Conservation (phyloP, 2,329 filamentous ascomycete genomes). For the Onygenales sp. region DNA sequence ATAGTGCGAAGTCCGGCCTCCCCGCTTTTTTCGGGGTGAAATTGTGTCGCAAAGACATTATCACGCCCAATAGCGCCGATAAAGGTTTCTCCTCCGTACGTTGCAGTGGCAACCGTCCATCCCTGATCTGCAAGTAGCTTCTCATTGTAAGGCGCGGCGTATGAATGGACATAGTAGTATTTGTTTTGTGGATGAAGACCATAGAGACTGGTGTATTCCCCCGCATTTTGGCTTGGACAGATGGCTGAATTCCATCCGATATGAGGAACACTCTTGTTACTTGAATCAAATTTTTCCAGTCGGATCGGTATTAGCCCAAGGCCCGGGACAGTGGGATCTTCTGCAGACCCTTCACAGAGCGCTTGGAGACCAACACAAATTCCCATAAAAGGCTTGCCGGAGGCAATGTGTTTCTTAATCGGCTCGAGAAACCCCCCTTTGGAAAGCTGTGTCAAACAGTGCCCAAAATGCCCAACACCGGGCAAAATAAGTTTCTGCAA, state of each 20-base stretch:
- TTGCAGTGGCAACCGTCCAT: conserved; percentile 85
- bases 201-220: conserved; percentile 54
- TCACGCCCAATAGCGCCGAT: conserved; percentile 79
- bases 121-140: conserved; percentile 70
- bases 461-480: conserved; percentile 94
- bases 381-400: conserved; percentile 95
- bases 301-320: conserved; percentile 63
- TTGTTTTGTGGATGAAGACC: conserved; percentile 73
- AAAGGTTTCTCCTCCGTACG: conserved; percentile 82
- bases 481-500: conserved; percentile 81
- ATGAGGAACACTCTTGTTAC: conserved; percentile 85
- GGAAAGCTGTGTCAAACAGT: conserved; percentile 79
- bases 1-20: conserved; percentile 76
- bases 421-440: conserved; percentile 75
- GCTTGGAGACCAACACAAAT: conserved; percentile 94
- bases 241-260: conserved; percentile 97
- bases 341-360: conserved; percentile 75
- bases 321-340: conserved; percentile 62
- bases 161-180: conserved; percentile 98
- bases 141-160: conserved; percentile 66
- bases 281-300: conserved; percentile 67
- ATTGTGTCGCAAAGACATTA: conserved; percentile 86
- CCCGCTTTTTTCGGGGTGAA: conserved; percentile 96
- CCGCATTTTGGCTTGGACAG: conserved; percentile 31
- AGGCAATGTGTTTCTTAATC: conserved; percentile 69